A percentile compares a stretch with the other conserved stretches of the same genome.
Evolutionary conservation across 108 stramenopile genomes (phyloP).

Genomic region (Fragilaria radians): DNA sequence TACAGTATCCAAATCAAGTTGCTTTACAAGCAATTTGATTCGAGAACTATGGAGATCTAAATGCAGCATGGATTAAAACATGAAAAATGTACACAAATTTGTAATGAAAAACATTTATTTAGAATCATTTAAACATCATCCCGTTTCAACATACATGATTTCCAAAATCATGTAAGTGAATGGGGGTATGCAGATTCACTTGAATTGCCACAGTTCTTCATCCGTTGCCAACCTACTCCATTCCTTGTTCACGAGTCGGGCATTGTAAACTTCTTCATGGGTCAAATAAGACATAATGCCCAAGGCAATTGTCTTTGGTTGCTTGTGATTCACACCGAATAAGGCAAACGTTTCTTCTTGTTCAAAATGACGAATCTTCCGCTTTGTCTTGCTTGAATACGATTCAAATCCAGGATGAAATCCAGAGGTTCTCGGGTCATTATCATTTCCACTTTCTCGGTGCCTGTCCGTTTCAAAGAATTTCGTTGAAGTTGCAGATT

Average conservation of each 20-base stretch:
- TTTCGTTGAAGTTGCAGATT: no score
- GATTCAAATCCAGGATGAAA: slow-evolving; percentile 17
- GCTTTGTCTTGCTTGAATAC: slow-evolving; percentile 11
- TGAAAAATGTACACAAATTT: neutral
- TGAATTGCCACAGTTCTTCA: slow-evolving; percentile 39
- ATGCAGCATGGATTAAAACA: neutral
- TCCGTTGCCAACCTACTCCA: slow-evolving; percentile 55
- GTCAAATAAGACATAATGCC: slow-evolving; percentile 64
- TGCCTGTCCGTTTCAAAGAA: no score
- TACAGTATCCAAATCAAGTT: no score
- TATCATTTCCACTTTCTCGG: no score
- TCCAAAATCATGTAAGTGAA: neutral
- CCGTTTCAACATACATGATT: neutral
- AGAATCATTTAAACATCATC: neutral
- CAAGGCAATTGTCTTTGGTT: slow-evolving; percentile 54
- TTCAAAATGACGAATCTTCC: neutral
- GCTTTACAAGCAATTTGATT: no score
- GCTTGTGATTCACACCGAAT: slow-evolving; percentile 47
- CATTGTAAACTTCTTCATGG: slow-evolving; percentile 81
- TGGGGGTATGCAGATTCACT: neutral
- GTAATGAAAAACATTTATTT: neutral
- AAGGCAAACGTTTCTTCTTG: slow-evolving; percentile 30
- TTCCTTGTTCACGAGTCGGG: slow-evolving; percentile 65
- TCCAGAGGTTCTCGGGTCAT: slow-evolving; percentile 11
- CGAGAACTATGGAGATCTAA: no score